Conservation (phyloP, 768 basidiomycete species). For the Phylloporus rhodoxanthus region DNA sequence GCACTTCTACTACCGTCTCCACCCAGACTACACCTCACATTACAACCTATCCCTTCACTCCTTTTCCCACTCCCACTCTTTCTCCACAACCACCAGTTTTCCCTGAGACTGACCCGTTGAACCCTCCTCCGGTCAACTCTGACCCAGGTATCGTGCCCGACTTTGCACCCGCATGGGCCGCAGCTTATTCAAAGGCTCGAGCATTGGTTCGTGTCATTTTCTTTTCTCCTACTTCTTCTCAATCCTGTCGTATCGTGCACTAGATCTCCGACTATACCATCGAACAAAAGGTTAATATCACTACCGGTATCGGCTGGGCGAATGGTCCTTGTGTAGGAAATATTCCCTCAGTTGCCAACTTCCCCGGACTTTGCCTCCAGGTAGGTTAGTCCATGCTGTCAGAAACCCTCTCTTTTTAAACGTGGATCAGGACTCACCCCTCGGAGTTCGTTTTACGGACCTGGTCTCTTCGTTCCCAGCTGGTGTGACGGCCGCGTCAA, state of each 20-base stretch:
- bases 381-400: slow-evolving; percentile 26
- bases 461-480: slow-evolving; percentile 76
- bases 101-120: slow-evolving; percentile 47
- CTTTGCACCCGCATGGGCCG: slow-evolving; percentile 49
- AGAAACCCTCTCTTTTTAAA: neutral
- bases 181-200: slow-evolving; percentile 55
- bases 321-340: slow-evolving; percentile 69
- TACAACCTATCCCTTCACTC: slow-evolving; percentile 42
- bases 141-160: slow-evolving; percentile 39
- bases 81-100: slow-evolving; percentile 48
- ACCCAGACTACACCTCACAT: slow-evolving; percentile 24
- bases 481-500: slow-evolving; percentile 76
- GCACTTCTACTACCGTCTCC: slow-evolving; percentile 4
- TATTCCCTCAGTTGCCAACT: slow-evolving; percentile 46
- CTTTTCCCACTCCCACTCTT: slow-evolving; percentile 58
- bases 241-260: neutral
- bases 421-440: slow-evolving; percentile 54
- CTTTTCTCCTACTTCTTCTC: neutral
- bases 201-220: slow-evolving; percentile 36
- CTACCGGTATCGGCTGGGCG: slow-evolving; percentile 51
- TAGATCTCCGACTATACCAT: slow-evolving; percentile 48
- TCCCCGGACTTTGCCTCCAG: slow-evolving; percentile 70
- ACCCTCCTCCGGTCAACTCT: slow-evolving; percentile 49
- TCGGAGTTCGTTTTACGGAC: slow-evolving; percentile 74
- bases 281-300: slow-evolving; percentile 58